phyloP scores from a whole-genome alignment of 768 basidiomycete species.

The Cubamyces sp. region DNA sequence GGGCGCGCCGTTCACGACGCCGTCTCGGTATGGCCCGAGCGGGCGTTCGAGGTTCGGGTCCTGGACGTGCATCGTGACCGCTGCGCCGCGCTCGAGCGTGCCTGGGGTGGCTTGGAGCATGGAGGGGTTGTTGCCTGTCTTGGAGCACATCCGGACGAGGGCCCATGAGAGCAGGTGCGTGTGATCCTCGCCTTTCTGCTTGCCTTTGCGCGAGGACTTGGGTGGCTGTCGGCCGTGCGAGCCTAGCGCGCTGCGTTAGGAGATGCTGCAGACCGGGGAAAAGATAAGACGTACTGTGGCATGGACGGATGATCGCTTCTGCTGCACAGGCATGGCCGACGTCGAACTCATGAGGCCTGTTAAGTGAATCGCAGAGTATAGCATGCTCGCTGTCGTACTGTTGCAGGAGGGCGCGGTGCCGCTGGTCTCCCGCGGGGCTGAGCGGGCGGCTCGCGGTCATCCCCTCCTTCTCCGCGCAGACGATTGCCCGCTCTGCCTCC shows the following conservation, averaged over 20 bases:
- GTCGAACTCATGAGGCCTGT: conserved; percentile 19
- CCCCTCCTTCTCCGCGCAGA: not conserved
- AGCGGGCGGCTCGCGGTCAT: not conserved
- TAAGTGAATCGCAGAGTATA: conserved; percentile 12
- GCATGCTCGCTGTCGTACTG: conserved; percentile 13
- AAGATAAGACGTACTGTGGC: conserved; percentile 14
- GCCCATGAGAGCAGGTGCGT: conserved; percentile 28
- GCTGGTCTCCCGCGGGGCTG: not conserved
- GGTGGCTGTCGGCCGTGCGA: conserved; percentile 5
- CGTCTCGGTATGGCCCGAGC: conserved; percentile 23
- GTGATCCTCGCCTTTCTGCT: conserved; percentile 10
- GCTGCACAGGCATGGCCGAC: conserved; percentile 25
- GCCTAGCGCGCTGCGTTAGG: not conserved
- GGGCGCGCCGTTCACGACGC: conserved; percentile 26
- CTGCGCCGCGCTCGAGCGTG: conserved; percentile 21
- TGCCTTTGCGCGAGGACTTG: not conserved
- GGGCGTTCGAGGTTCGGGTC: conserved; percentile 26
- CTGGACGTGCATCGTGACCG: conserved; percentile 23
- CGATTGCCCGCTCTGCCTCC: conserved; percentile 9
- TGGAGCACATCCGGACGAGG: conserved; percentile 23
- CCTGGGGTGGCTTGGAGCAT: conserved; percentile 19
- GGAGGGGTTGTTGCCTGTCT: conserved; percentile 14
- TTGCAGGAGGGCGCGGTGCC: conserved; percentile 3
- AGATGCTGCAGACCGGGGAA: not conserved
- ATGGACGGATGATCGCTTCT: conserved; percentile 25